Percentiles rank a stretch among this genome's conserved stretches.
phyloP scores from a whole-genome alignment of 257 asterid genomes.

The Solanum sparsipilum region DNA sequence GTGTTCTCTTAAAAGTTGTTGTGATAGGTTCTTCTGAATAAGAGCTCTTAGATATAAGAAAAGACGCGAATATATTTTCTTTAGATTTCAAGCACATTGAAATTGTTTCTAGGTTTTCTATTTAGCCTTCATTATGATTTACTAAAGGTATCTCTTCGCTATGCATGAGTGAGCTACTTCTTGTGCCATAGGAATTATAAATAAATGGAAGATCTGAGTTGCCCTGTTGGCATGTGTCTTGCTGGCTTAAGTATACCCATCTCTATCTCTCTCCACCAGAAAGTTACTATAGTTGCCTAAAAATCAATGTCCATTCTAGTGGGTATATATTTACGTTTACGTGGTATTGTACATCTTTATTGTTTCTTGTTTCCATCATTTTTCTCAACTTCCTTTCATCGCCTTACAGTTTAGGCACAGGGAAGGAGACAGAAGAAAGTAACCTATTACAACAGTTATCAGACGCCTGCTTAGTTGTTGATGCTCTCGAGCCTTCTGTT shows the following conservation, averaged over 20 bases:
- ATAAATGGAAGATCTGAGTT: background rate
- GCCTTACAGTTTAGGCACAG: slow-evolving; percentile 81
- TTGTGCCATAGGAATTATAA: background rate
- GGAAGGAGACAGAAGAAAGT: slow-evolving; percentile 86
- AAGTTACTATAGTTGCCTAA: background rate
- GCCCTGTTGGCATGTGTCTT: background rate
- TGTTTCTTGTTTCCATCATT: background rate
- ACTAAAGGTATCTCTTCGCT: background rate
- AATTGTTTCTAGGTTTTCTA: background rate
- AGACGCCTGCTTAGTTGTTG: slow-evolving; percentile 95
- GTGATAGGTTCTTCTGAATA: background rate
- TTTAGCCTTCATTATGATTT: background rate
- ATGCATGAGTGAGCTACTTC: background rate
- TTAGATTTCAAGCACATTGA: background rate
- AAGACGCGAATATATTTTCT: background rate
- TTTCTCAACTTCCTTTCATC: background rate
- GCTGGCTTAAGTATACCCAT: background rate
- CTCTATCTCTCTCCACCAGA: background rate
- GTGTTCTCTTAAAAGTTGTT: background rate
- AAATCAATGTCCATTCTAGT: background rate
- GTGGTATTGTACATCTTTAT: background rate
- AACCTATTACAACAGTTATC: slow-evolving; percentile 87
- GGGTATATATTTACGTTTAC: background rate
- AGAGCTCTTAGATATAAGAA: background rate
- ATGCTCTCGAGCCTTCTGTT: slow-evolving; percentile 97